Percentiles rank a stretch among this genome's conserved stretches.
Evolutionary conservation across 495 filamentous ascomycete species (phyloP).

Genomic region (Penicillium coffeae): DNA sequence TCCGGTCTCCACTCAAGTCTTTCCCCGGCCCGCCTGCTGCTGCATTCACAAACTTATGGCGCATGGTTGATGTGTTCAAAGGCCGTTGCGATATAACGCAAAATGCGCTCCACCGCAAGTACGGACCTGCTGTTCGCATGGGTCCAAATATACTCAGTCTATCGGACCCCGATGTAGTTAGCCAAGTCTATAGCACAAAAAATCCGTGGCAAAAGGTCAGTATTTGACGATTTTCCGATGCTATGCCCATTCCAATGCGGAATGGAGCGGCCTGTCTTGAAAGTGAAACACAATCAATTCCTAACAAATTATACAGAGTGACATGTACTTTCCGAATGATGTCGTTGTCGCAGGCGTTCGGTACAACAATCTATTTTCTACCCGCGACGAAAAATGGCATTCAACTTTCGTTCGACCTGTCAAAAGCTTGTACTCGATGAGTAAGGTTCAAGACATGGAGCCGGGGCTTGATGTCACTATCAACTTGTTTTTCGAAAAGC

Average conservation of each 20-base stretch:
- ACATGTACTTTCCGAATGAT: slow-evolving; percentile 30
- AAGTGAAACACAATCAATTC: no score
- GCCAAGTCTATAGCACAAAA: slow-evolving; percentile 23
- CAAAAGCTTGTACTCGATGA: slow-evolving; percentile 24
- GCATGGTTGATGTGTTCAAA: slow-evolving; percentile 15
- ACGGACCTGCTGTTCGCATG: slow-evolving; percentile 30
- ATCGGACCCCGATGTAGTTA: slow-evolving; percentile 29
- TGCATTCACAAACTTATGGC: slow-evolving; percentile 26
- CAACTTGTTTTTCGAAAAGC: slow-evolving; percentile 20
- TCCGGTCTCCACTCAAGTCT: slow-evolving; percentile 15
- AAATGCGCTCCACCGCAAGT: slow-evolving; percentile 24
- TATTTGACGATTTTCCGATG: neutral
- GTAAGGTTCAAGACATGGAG: slow-evolving; percentile 27
- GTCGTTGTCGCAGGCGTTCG: slow-evolving; percentile 16
- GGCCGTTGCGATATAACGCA: slow-evolving; percentile 24
- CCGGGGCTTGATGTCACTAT: slow-evolving; percentile 22
- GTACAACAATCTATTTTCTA: slow-evolving; percentile 27
- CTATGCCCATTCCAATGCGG: no score
- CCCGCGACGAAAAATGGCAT: slow-evolving; percentile 30
- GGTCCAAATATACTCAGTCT: slow-evolving; percentile 35
- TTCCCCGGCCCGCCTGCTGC: slow-evolving; percentile 20
- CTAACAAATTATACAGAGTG: slow-evolving; percentile 14
- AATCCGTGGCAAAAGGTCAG: slow-evolving; percentile 28
- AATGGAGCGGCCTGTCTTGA: no score
- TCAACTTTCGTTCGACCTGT: slow-evolving; percentile 22